Conservation (phyloP, 352 stramenopile genomes). For the Pythium graminicola region DNA sequence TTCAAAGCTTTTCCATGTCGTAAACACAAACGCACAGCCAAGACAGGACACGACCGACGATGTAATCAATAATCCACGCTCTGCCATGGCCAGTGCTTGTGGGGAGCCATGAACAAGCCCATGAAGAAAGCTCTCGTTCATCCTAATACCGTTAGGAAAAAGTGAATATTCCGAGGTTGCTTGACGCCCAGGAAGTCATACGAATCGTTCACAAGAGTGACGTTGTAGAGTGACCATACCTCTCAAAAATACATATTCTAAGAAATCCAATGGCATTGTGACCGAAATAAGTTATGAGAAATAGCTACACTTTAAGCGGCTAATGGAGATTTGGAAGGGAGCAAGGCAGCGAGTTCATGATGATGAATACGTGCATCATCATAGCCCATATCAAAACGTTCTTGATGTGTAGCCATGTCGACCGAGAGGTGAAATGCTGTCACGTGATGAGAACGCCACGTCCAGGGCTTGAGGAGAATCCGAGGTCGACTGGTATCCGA, state of each 20-base stretch:
- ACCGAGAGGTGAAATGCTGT: slow-evolving; percentile 54
- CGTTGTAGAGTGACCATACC: background rate
- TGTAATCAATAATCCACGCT: slow-evolving; percentile 46
- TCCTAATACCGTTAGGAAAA: no score
- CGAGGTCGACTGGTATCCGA: slow-evolving; percentile 21
- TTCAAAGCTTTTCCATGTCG: slow-evolving; percentile 60
- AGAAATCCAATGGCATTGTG: background rate
- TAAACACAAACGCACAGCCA: slow-evolving; percentile 65
- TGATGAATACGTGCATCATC: slow-evolving; percentile 47
- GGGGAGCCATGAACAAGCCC: slow-evolving; percentile 6
- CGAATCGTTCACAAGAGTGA: no score
- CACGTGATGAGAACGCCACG: slow-evolving; percentile 46
- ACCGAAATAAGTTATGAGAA: slow-evolving; percentile 1
- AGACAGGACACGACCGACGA: slow-evolving; percentile 52
- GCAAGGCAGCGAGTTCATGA: slow-evolving; percentile 38
- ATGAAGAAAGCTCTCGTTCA: no score
- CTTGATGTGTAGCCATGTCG: slow-evolving; percentile 40
- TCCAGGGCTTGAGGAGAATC: slow-evolving; percentile 59
- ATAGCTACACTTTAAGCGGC: slow-evolving; percentile 1
- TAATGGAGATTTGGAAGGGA: slow-evolving; percentile 24
- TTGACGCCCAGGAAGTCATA: slow-evolving; percentile 6
- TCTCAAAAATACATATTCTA: background rate
- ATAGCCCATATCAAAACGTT: slow-evolving; percentile 55
- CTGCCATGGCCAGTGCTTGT: slow-evolving; percentile 25
- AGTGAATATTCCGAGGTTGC: no score